These are phyloP conservation scores for Colletotrichum liriopes DNA, from an alignment of 2,329 filamentous ascomycete species.

Conservation along the genomic window DNA sequence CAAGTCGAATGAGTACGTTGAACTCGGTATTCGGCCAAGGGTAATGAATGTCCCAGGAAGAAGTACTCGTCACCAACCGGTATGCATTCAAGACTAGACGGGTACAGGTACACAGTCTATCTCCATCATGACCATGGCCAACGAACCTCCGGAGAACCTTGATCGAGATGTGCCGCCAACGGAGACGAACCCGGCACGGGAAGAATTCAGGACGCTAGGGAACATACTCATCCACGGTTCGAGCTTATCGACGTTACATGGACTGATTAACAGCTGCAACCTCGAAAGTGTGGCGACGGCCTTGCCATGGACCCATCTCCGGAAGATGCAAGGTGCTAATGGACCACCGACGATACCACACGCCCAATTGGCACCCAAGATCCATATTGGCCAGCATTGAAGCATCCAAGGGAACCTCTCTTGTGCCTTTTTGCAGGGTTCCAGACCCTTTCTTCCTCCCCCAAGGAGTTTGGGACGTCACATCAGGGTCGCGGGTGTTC, in stretches of 20 bases:
- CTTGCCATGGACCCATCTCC: not conserved
- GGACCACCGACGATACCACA: too few relatives aligned
- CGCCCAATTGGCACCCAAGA: not conserved
- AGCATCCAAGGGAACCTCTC: not conserved
- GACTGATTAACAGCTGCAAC: slow-evolving; percentile 4
- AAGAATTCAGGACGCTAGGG: not conserved
- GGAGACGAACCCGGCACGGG: not conserved
- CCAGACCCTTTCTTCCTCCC: not conserved
- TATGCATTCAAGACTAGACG: not conserved
- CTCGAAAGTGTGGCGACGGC: not conserved
- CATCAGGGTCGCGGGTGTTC: slow-evolving; percentile 15
- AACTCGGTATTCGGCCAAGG: not conserved
- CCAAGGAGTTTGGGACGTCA: not conserved
- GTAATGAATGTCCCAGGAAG: not conserved
- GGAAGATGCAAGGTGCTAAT: not conserved
- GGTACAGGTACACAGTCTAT: not conserved
- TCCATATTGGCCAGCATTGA: not conserved
- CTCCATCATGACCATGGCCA: not conserved
- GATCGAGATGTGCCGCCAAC: not conserved
- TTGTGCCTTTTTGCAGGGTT: not conserved
- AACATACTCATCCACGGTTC: slow-evolving; percentile 1
- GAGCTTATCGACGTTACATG: not conserved
- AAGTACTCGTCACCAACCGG: not conserved
- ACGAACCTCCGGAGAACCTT: slow-evolving; percentile 2
- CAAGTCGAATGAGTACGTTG: not conserved